phyloP scores from a whole-genome alignment of 2,329 filamentous ascomycete species.

The Apiospora marii region DNA sequence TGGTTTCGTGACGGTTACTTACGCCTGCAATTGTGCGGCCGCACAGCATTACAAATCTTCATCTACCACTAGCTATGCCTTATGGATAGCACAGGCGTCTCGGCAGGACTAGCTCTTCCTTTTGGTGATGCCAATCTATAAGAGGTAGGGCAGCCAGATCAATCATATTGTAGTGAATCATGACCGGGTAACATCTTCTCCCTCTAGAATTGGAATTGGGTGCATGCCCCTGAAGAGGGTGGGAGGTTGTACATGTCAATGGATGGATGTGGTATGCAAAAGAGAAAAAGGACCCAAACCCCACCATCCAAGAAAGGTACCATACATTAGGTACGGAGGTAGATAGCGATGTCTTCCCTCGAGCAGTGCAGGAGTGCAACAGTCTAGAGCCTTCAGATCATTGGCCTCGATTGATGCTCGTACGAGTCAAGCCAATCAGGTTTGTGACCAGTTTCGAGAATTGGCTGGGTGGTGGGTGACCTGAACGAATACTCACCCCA shows the following conservation, averaged over 20 bases:
- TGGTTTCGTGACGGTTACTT: constrained; percentile 8
- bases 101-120: not conserved
- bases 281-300: not conserved
- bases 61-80: not conserved
- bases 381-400: not conserved
- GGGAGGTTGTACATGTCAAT: not conserved
- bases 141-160: not conserved
- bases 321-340: no score
- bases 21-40: constrained; percentile 4
- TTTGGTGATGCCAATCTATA: not conserved
- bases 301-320: constrained; percentile 1
- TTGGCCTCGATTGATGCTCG: constrained; percentile 15
- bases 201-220: not conserved
- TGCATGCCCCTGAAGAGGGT: not conserved
- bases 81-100: not conserved
- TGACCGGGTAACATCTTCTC: not conserved
- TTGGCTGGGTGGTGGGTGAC: not conserved
- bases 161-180: not conserved
- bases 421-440: constrained; percentile 15
- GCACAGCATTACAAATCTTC: constrained; percentile 1
- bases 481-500: not conserved
- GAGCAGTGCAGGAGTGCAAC: not conserved
- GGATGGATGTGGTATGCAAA: not conserved
- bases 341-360: not conserved
- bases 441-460: not conserved